These are phyloP conservation scores for Annulohypoxylon stygium DNA, from an alignment of 495 filamentous ascomycete species.

Conservation along the genomic window DNA sequence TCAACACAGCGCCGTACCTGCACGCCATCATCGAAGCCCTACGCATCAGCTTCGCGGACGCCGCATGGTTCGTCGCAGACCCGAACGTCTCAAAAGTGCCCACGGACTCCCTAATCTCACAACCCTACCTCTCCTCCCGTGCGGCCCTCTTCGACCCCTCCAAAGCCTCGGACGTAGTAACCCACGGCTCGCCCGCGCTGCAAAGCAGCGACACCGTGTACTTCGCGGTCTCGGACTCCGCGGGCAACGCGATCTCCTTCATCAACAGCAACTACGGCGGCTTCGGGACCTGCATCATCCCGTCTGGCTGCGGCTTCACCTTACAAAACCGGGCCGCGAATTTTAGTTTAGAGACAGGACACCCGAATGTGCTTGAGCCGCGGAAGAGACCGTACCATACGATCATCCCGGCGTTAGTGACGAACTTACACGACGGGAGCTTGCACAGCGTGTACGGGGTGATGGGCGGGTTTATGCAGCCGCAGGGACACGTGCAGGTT, in stretches of 20 bases:
- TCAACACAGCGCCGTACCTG: constrained; percentile 84
- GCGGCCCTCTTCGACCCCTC: constrained; percentile 56
- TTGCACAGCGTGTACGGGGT: constrained; percentile 91
- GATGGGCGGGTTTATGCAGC: constrained; percentile 99
- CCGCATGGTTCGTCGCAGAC: constrained; percentile 89
- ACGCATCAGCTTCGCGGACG: constrained; percentile 94
- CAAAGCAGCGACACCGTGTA: constrained; percentile 92
- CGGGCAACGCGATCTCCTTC: constrained; percentile 93
- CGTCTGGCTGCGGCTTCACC: constrained; percentile 85
- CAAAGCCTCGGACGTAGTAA: constrained; percentile 41
- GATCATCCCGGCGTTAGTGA: constrained; percentile 94
- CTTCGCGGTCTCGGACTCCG: constrained; percentile 82
- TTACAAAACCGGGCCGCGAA: constrained; percentile 94
- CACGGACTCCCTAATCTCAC: constrained; percentile 69
- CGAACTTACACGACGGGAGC: constrained; percentile 75
- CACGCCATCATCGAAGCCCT: constrained; percentile 91
- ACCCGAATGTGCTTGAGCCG: constrained; percentile 84
- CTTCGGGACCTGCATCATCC: constrained; percentile 91
- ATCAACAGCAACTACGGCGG: constrained; percentile 96
- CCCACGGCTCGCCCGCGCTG: constrained; percentile 70
- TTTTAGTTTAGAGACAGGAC: constrained; percentile 74
- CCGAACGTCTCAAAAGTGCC: constrained; percentile 78
- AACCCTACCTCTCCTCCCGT: constrained; percentile 57
- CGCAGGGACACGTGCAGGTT: constrained; percentile 96
- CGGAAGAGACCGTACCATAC: constrained; percentile 96